Percentiles rank a stretch among this genome's conserved stretches.
These are phyloP conservation scores for Mariannaea sp. DNA, from an alignment of 2,329 filamentous ascomycete genomes.

Conservation along the genomic window DNA sequence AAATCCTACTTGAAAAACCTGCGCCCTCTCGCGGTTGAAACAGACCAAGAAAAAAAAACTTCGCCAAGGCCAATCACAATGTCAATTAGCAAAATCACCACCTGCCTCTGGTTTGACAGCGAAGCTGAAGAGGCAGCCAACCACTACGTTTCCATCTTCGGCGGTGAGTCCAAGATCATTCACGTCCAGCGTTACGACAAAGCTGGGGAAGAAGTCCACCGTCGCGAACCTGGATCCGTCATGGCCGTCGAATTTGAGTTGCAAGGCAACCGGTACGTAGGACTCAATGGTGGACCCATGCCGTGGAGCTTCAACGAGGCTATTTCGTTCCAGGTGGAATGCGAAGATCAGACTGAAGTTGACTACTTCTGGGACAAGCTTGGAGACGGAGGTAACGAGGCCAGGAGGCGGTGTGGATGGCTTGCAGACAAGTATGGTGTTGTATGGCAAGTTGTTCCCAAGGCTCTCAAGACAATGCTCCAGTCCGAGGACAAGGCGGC, in stretches of 20 bases:
- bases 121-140: slow-evolving; percentile 49
- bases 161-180: slow-evolving; percentile 44
- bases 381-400: slow-evolving; percentile 45
- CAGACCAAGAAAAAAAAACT: not conserved
- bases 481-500: slow-evolving; percentile 42
- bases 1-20: not conserved
- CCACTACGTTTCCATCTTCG: slow-evolving; percentile 49
- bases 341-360: slow-evolving; percentile 52
- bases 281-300: slow-evolving; percentile 50
- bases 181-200: slow-evolving; percentile 40
- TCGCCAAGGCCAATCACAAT: slow-evolving; percentile 11
- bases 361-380: slow-evolving; percentile 54
- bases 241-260: slow-evolving; percentile 47
- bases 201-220: slow-evolving; percentile 40
- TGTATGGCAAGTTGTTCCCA: slow-evolving; percentile 53
- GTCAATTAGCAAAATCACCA: slow-evolving; percentile 35
- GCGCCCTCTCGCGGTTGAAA: not conserved
- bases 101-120: slow-evolving; percentile 49
- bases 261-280: slow-evolving; percentile 46
- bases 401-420: slow-evolving; percentile 51
- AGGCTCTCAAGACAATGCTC: slow-evolving; percentile 43
- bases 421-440: slow-evolving; percentile 52
- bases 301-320: slow-evolving; percentile 47
- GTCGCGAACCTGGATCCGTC: slow-evolving; percentile 39
- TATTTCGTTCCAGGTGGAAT: slow-evolving; percentile 50